phyloP scores from a whole-genome alignment of 352 stramenopile genomes.

The Phytophthora nicotianae region DNA sequence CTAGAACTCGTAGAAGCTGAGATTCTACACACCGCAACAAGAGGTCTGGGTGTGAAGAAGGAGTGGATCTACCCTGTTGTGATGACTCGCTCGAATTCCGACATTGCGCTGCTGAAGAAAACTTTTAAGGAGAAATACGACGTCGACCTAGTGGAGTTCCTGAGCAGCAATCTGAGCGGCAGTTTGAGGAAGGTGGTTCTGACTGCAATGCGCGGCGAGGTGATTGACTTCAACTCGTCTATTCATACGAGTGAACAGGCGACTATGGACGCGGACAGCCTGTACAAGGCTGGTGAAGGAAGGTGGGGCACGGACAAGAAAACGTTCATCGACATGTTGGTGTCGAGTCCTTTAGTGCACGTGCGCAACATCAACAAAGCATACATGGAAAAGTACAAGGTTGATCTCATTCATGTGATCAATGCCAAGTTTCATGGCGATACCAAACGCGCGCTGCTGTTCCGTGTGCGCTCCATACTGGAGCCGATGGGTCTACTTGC shows the following conservation, averaged over 20 bases:
- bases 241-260: constrained; percentile 65
- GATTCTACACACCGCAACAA: constrained; percentile 60
- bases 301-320: constrained; percentile 61
- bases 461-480: constrained; percentile 37
- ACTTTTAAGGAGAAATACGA: constrained; percentile 59
- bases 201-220: constrained; percentile 39
- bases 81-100: too few species aligned
- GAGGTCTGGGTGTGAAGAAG: constrained; percentile 54
- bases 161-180: constrained; percentile 54
- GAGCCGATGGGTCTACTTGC: constrained; percentile 37
- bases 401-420: constrained; percentile 47
- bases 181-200: constrained; percentile 69
- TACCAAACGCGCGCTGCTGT: constrained; percentile 43
- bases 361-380: constrained; percentile 50
- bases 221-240: constrained; percentile 47
- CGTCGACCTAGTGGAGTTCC: constrained; percentile 49
- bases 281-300: constrained; percentile 73
- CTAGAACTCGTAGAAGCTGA: constrained; percentile 61
- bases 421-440: constrained; percentile 58
- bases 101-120: constrained; percentile 79
- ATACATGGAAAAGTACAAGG: constrained; percentile 60
- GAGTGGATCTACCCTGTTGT: too few species aligned
- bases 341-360: constrained; percentile 47
- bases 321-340: constrained; percentile 55
- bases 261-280: constrained; percentile 44